Evolutionary conservation across 768 basidiomycete genomes (phyloP), one percentile per base, ranked within the genome.

Genomic region (Lactarius deliciosus): DNA sequence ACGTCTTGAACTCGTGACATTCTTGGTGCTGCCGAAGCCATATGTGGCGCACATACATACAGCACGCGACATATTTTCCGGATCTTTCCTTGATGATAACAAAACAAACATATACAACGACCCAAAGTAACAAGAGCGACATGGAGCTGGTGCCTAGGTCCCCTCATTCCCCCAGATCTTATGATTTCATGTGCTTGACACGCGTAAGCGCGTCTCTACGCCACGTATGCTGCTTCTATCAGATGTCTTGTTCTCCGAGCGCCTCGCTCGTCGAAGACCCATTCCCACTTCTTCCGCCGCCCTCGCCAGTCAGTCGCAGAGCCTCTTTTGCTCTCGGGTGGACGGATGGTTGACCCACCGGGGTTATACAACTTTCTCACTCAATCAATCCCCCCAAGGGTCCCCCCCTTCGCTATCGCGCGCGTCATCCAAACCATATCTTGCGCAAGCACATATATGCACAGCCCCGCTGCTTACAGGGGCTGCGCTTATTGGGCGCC

Each of bases 181-280:
- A 43, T 53, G 63, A 45, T 60, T 64, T 68, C 66, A 68, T 64
- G 63, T 60, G 66, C 63, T 60, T 32, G 43, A 60, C 66, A 64
- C 58, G 58, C 53, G 57, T 60, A 63, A 57, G 62, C 50, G 66
- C 62, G 66, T 60, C 66, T 60, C 62, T 45, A 43, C 54, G 63
- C 66, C 66, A 68, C 66, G 66, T 60, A 59, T 47, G 58, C 41
- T 38, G 66, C 66, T 68, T 68, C 66, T 68, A 64, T 68, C 66
- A 60, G 62, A 68, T 64, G 61, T 34, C 57, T 50, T 64, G 53
- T 68, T 64, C 58, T 60, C 58, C 53, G 66, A 40, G 66, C 66
- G 66, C 66, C 36, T 64, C 66, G 66, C 66, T 64, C 66, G 62
- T 56, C 63, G 30, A 34, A 54, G n/a, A 13, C 61, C 57, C 5